Percentiles rank a stretch among this genome's conserved stretches.
Evolutionary conservation across 2,329 filamentous ascomycete genomes (phyloP).

Genomic region (Fusarium sp.): DNA sequence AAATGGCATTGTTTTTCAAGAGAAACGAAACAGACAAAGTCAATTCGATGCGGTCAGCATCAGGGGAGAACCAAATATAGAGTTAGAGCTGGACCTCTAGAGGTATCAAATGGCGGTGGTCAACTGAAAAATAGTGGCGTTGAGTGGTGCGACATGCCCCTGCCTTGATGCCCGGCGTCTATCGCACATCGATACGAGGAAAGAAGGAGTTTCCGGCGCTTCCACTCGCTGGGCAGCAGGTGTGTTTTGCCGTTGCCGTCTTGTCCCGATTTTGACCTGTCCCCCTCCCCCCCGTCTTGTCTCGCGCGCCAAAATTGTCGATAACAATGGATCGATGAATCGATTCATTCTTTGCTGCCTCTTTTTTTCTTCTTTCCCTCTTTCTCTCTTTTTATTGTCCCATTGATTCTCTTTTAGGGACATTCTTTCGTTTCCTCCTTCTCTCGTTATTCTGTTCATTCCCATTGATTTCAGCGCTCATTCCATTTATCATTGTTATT

Average conservation of each 20-base stretch:
- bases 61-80: constrained; percentile 27
- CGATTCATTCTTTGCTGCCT: constrained; percentile 5
- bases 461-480: constrained; percentile 14
- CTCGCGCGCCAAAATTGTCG: constrained; percentile 34
- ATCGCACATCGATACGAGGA: constrained; percentile 12
- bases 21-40: constrained; percentile 8
- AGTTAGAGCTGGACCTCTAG: constrained; percentile 3
- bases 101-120: constrained; percentile 24
- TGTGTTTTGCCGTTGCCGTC: neutral
- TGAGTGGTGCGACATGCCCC: constrained; percentile 42
- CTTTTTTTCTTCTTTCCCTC: neutral
- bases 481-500: constrained; percentile 12
- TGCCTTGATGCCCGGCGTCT: constrained; percentile 14
- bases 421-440: neutral
- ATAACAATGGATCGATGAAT: neutral
- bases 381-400: constrained; percentile 10
- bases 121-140: constrained; percentile 35
- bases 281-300: neutral
- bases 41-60: constrained; percentile 8
- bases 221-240: neutral
- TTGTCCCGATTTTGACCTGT: neutral
- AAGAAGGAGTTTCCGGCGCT: neutral
- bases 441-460: constrained; percentile 17
- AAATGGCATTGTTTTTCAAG: neutral
- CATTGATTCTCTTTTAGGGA: neutral